A percentile compares a stretch with the other conserved stretches of the same genome.
Conservation (phyloP, 2,329 filamentous ascomycete genomes). For the Botrytis galanthina region DNA sequence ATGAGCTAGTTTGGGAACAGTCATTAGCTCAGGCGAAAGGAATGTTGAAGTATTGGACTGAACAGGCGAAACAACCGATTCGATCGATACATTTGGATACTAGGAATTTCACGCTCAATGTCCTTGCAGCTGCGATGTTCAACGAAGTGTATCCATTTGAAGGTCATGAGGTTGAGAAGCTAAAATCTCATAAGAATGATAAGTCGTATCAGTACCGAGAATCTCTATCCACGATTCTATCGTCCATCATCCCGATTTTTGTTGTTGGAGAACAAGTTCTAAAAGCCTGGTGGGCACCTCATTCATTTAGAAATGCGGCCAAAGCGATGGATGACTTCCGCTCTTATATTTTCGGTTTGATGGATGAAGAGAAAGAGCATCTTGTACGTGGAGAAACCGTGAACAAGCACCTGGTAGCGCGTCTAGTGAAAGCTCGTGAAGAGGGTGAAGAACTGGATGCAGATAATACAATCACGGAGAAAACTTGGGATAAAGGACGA, state of each 20-base stretch:
- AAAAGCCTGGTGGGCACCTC: constrained; percentile 2
- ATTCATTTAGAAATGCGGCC: neutral
- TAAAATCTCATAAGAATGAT: neutral
- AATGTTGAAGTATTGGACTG: constrained; percentile 3
- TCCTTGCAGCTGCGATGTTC: constrained; percentile 12
- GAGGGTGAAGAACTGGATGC: neutral
- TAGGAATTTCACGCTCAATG: neutral
- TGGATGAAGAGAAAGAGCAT: neutral
- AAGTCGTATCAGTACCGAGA: constrained; percentile 8
- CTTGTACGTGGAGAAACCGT: neutral
- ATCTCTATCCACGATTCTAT: constrained; percentile 1
- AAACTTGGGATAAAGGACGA: neutral
- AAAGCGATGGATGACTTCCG: neutral
- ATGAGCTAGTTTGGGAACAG: constrained; percentile 7
- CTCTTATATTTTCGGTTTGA: constrained; percentile 7
- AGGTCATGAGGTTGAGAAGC: neutral
- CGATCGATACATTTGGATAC: neutral
- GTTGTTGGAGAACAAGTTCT: constrained; percentile 4
- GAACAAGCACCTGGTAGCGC: neutral
- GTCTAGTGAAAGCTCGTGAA: neutral
- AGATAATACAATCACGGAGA: neutral
- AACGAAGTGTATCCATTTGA: constrained; percentile 17
- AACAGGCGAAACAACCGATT: neutral
- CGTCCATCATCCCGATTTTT: neutral
- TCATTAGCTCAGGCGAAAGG: neutral